Evolutionary conservation across 1,284 basidiomycete species (phyloP).

Genomic region (Ceratobasidium sp.): DNA sequence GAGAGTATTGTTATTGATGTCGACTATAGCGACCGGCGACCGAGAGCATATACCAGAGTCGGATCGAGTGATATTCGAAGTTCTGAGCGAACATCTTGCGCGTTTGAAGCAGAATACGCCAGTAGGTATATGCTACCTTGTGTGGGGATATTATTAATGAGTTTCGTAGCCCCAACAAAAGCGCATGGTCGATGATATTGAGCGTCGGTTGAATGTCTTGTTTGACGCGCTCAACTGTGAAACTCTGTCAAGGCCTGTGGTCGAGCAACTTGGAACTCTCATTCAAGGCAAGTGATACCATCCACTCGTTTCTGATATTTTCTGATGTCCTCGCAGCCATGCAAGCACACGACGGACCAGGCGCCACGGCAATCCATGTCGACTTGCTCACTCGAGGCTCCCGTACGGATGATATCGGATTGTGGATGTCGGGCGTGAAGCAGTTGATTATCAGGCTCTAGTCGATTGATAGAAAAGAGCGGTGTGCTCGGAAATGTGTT

Average conservation of each 20-base stretch:
- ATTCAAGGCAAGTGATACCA: slow-evolving; percentile 65
- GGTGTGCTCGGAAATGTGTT: too few species aligned
- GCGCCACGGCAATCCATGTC: slow-evolving; percentile 77
- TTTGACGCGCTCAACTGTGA: slow-evolving; percentile 94
- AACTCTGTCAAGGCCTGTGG: slow-evolving; percentile 73
- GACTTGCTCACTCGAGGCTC: slow-evolving; percentile 78
- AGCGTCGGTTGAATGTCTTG: slow-evolving; percentile 83
- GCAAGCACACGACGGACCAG: slow-evolving; percentile 70
- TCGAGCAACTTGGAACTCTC: slow-evolving; percentile 72
- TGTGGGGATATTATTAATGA: slow-evolving; percentile 36
- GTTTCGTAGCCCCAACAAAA: slow-evolving; percentile 73
- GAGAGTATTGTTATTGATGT: slow-evolving; percentile 52
- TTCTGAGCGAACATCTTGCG: slow-evolving; percentile 67
- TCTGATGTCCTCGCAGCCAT: slow-evolving; percentile 62
- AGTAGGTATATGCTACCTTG: slow-evolving; percentile 55
- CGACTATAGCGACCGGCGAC: slow-evolving; percentile 80
- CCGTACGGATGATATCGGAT: slow-evolving; percentile 78
- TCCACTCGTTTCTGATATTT: slow-evolving; percentile 4
- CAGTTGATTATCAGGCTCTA: slow-evolving; percentile 57
- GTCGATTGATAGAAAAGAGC: not conserved
- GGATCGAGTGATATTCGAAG: slow-evolving; percentile 69
- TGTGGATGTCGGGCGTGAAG: slow-evolving; percentile 89
- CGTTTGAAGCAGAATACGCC: slow-evolving; percentile 73
- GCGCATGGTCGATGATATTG: slow-evolving; percentile 86
- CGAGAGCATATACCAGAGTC: slow-evolving; percentile 85